These are phyloP conservation scores for Raddia distichophylla DNA, from an alignment of 176 grass and related monocot genomes.

Conservation along the genomic window DNA sequence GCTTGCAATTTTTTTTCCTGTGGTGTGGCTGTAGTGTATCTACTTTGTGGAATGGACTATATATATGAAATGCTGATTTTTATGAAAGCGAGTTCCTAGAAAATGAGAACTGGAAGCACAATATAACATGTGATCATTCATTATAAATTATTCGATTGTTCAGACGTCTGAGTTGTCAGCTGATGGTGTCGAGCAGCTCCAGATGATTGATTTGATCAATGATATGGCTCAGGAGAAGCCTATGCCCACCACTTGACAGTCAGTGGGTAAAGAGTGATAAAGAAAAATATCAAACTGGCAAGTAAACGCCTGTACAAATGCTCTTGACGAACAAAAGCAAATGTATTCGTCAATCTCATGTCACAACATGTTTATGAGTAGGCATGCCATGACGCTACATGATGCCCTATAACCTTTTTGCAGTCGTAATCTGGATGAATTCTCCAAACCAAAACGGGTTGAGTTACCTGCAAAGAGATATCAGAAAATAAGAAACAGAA, in stretches of 20 bases:
- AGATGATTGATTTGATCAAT: background rate
- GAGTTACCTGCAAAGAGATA: slow-evolving; percentile 33
- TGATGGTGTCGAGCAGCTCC: slow-evolving; percentile 21
- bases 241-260: background rate
- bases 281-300: slow-evolving; percentile 11
- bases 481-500: background rate
- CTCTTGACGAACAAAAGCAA: background rate
- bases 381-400: slow-evolving; percentile 22
- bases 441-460: background rate
- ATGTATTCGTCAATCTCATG: background rate
- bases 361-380: slow-evolving; percentile 26
- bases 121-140: background rate
- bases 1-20: background rate
- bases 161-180: slow-evolving; percentile 8
- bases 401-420: background rate
- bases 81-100: background rate
- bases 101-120: slow-evolving; percentile 16
- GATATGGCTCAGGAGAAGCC: background rate
- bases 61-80: background rate
- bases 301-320: slow-evolving; percentile 12
- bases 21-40: background rate
- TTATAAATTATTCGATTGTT: background rate
- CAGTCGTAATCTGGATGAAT: background rate
- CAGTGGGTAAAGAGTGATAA: background rate
- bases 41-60: slow-evolving; percentile 19